phyloP scores from a whole-genome alignment of 805 yeast genomes.

The Naumovozyma castellii region DNA sequence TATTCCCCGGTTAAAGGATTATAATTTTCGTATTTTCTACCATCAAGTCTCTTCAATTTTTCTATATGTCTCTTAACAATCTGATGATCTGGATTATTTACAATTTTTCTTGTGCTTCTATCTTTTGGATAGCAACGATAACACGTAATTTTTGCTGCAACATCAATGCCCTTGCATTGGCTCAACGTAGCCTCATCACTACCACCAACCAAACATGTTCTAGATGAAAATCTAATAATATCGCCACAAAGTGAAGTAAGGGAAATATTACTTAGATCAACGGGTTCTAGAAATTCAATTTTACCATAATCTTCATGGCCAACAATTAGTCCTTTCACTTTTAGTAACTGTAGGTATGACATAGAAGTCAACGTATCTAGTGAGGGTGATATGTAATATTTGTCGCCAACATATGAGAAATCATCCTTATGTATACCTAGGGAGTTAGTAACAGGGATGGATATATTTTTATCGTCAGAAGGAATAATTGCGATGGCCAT shows the following conservation, averaged over 20 bases:
- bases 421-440: slow-evolving; percentile 30
- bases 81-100: slow-evolving; percentile 70
- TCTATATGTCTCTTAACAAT: slow-evolving; percentile 58
- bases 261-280: slow-evolving; percentile 64
- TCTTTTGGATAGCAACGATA: slow-evolving; percentile 73
- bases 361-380: slow-evolving; percentile 47
- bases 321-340: slow-evolving; percentile 54
- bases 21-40: slow-evolving; percentile 58
- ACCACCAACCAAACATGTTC: slow-evolving; percentile 65
- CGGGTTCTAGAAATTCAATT: slow-evolving; percentile 66
- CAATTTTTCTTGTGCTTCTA: slow-evolving; percentile 58
- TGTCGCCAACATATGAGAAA: slow-evolving; percentile 50
- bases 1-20: slow-evolving; percentile 67
- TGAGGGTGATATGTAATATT: slow-evolving; percentile 81
- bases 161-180: slow-evolving; percentile 74
- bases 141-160: slow-evolving; percentile 61
- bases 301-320: slow-evolving; percentile 69
- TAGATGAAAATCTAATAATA: slow-evolving; percentile 49
- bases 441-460: no score
- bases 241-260: slow-evolving; percentile 56
- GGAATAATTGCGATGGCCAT: no score
- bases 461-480: slow-evolving; percentile 1
- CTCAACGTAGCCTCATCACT: slow-evolving; percentile 49
- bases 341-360: slow-evolving; percentile 53
- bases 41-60: slow-evolving; percentile 48